phyloP scores from a whole-genome alignment of 257 asterid species.

The Ocimum tenuiflorum region DNA sequence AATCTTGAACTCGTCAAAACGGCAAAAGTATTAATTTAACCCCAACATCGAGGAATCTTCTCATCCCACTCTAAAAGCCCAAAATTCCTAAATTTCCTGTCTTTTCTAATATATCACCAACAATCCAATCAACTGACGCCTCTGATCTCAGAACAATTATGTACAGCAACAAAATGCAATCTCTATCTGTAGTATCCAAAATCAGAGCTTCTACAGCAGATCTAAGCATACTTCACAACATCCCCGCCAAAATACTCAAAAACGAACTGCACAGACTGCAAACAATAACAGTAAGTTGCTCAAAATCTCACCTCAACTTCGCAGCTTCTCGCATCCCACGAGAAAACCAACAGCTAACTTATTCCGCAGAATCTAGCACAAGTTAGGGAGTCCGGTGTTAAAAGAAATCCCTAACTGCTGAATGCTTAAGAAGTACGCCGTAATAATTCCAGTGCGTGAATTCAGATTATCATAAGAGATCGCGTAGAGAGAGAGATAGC shows the following conservation, averaged over 20 bases:
- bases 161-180: conserved; percentile 20
- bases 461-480: conserved; percentile 42
- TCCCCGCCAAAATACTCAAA: not conserved
- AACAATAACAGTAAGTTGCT: conserved; percentile 14
- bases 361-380: conserved; percentile 23
- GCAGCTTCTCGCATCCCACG: conserved; percentile 45
- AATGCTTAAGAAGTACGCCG: conserved; percentile 41
- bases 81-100: conserved; percentile 16
- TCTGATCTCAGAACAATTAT: conserved; percentile 26
- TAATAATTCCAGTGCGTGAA: conserved; percentile 37
- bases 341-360: conserved; percentile 28
- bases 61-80: conserved; percentile 13
- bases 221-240: conserved; percentile 39
- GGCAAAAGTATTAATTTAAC: conserved; percentile 3
- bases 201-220: conserved; percentile 38
- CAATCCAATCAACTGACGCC: not conserved
- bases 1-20: conserved; percentile 21
- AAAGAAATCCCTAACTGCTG: conserved; percentile 31
- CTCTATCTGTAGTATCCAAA: conserved; percentile 20
- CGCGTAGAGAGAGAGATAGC: conserved; percentile 45
- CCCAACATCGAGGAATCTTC: conserved; percentile 19
- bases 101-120: not conserved
- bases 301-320: conserved; percentile 38
- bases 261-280: not conserved
- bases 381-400: conserved; percentile 19